These are phyloP conservation scores for Euphrasia confusa DNA, from an alignment of 257 asterid species.

Conservation along the genomic window DNA sequence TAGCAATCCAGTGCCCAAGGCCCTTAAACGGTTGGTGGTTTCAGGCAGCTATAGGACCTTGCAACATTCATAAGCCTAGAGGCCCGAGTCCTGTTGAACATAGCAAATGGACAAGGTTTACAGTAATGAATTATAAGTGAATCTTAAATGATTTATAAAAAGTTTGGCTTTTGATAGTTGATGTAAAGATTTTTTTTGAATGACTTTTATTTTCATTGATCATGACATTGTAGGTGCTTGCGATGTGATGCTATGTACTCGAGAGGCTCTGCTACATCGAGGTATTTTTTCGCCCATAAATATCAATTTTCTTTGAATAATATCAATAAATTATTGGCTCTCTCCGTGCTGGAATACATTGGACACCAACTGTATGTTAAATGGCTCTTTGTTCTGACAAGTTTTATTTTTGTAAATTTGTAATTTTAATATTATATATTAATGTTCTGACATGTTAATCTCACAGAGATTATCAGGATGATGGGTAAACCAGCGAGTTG, in stretches of 20 bases:
- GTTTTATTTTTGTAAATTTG: slow-evolving; percentile 5
- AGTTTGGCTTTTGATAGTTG: too few relatives aligned
- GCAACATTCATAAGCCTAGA: slow-evolving; percentile 88
- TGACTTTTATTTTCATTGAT: too few relatives aligned
- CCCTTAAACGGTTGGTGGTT: slow-evolving; percentile 18
- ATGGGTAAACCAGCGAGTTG: not conserved
- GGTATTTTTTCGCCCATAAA: too few relatives aligned
- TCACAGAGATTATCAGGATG: too few relatives aligned
- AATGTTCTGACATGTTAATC: too few relatives aligned
- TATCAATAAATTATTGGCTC: slow-evolving; percentile 42
- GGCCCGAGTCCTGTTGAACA: slow-evolving; percentile 92
- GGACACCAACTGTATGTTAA: slow-evolving; percentile 90
- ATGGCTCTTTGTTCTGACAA: slow-evolving; percentile 16
- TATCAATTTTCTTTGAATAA: too few relatives aligned
- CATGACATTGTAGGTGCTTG: too few relatives aligned
- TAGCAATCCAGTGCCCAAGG: not conserved
- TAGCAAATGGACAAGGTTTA: slow-evolving; percentile 95
- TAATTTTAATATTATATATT: not conserved
- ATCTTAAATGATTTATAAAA: too few relatives aligned
- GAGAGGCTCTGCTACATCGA: too few relatives aligned
- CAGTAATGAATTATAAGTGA: slow-evolving; percentile 20
- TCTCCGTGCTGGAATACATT: slow-evolving; percentile 95
- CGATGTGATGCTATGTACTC: too few relatives aligned
- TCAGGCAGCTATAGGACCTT: slow-evolving; percentile 93
- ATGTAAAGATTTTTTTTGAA: too few relatives aligned